Percentiles rank a stretch among this genome's conserved stretches.
phyloP scores from a whole-genome alignment of 2,329 filamentous ascomycete genomes.

The Coniella lustricola region DNA sequence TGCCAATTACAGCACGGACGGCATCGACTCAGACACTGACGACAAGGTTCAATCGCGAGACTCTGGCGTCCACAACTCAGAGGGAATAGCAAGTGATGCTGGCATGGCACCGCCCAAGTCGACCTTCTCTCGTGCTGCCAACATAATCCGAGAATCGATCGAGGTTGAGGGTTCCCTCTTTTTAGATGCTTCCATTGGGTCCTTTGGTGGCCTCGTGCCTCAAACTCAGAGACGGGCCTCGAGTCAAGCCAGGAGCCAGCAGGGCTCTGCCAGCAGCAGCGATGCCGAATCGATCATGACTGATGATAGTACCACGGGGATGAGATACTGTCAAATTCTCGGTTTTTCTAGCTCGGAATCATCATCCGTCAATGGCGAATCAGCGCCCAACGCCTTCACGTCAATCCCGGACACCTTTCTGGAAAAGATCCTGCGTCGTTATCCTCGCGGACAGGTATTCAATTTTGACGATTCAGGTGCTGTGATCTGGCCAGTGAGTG shows the following conservation, averaged over 20 bases:
- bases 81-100: background rate
- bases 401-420: constrained; percentile 33
- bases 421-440: constrained; percentile 32
- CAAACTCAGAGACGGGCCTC: background rate
- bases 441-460: constrained; percentile 40
- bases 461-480: constrained; percentile 28
- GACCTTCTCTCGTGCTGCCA: constrained; percentile 34
- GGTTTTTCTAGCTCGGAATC: constrained; percentile 30
- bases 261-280: background rate
- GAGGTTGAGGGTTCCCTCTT: constrained; percentile 34
- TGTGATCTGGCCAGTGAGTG: constrained; percentile 3
- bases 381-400: constrained; percentile 11
- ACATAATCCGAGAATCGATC: constrained; percentile 35
- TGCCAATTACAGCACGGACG: background rate
- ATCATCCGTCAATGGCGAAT: constrained; percentile 28
- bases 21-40: no score
- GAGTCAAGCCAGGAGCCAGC: background rate
- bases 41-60: background rate
- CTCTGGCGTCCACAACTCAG: background rate
- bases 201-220: constrained; percentile 22
- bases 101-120: background rate
- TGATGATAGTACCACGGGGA: background rate
- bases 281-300: background rate
- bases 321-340: constrained; percentile 25
- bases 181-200: constrained; percentile 27